Base-by-base conservation (phyloP, 768 basidiomycete genomes). In the Boletus vermiculosoides region DNA sequence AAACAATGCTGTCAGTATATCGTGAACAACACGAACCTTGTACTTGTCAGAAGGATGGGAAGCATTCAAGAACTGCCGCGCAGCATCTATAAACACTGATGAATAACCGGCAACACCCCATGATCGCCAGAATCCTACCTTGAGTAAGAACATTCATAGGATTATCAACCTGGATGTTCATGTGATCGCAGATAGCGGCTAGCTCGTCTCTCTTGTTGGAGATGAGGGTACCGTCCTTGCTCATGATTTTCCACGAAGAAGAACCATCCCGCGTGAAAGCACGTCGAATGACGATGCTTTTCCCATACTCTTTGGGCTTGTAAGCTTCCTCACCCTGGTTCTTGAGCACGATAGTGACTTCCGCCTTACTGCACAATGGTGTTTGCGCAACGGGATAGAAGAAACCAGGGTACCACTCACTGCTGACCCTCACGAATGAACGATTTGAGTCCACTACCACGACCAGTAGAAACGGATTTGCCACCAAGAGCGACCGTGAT, bases 111-210 rank as follows among this genome's bases (percentile, higher is more conserved):
- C 11, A 34, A 48, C n/a, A 30, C 2, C 3, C 23, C 10, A n/a
- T 22, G 6, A 18, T n/a, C 15, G 23, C 23, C 8, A 22, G 28
- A 10, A 57, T 66, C 25, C 36, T 59, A 81, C 88, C 91, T 79
- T 94, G 92, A 1, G 92, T 94, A 44, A 96, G 79, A 25, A 99
- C 88, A 59, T 92, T 98, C 85, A 98, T 86, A 2, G 95, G 96
- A 66, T 95, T 95, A 69, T 97, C 94, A 57, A 97, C 92, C 68
- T 96, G 94, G 54, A 99, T 92, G 64, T 94, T 94, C 88, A 97
- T 96, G 61, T 94, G 89, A 68, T 96, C 92, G 64, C 89, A 89
- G 49, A 99, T 98, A 2, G 87, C 83, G 18, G 89, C 81, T 12
- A 99, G 73, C 66, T 98, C 94, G 11, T 92, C 87, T 62, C 85